A percentile compares a stretch with the other conserved stretches of the same genome.
Conservation (phyloP, 805 yeast species). For the Starmera quercuum region DNA sequence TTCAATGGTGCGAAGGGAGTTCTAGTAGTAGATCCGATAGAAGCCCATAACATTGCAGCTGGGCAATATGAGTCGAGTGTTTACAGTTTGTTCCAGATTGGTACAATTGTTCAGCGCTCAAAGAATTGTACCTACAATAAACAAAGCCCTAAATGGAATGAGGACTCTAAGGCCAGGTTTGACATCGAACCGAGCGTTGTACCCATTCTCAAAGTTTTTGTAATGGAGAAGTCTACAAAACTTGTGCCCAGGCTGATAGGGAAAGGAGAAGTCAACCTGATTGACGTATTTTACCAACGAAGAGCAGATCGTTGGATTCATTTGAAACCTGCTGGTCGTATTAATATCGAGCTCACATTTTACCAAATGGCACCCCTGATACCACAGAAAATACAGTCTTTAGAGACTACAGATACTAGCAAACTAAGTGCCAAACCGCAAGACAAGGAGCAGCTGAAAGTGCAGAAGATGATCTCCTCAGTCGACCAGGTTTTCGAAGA, state of each 20-base stretch:
- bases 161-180: conserved; percentile 17
- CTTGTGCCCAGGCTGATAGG: conserved; percentile 10
- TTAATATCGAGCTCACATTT: conserved; percentile 18
- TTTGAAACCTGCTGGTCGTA: conserved; percentile 8
- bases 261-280: conserved; percentile 9
- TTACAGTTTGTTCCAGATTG: conserved; percentile 17
- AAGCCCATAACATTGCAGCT: conserved; percentile 7
- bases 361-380: conserved; percentile 16
- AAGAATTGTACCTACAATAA: neutral
- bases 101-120: conserved; percentile 11
- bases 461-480: conserved; percentile 11
- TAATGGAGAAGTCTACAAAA: conserved; percentile 10
- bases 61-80: conserved; percentile 1
- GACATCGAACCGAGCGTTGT: conserved; percentile 10
- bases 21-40: conserved; percentile 18
- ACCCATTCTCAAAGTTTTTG: conserved; percentile 8
- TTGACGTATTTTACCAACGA: conserved; percentile 9
- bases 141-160: conserved; percentile 10
- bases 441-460: conserved; percentile 1
- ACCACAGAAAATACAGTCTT: conserved; percentile 11
- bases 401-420: no score
- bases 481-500: conserved; percentile 18
- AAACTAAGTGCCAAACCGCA: neutral
- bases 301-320: conserved; percentile 9
- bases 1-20: conserved; percentile 14